Evolutionary conservation across 176 grass and related monocot species (phyloP), one percentile per base, ranked within the genome.

Genomic region (Ensete glaucum): DNA sequence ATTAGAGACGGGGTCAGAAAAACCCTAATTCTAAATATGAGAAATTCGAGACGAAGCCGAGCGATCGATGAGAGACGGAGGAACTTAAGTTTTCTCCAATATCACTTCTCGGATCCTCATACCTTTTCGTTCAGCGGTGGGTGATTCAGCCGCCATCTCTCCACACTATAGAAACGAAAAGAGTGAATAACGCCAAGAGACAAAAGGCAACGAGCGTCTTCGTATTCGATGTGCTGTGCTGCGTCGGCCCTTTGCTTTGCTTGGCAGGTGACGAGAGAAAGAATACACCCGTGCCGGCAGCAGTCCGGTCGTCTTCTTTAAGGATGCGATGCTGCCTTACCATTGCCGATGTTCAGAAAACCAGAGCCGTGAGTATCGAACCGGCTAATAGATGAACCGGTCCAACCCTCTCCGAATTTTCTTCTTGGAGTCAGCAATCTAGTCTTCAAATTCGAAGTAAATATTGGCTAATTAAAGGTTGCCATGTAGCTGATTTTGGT

Each of bases 91-190:
- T 12, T 50, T 50, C 22, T 49, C 11, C 67, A 70, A 49, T 6
- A 56, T 49, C 2, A 25, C 11, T 22, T 50, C 55, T 58, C 8
- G 53, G 8, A 19, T 13, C 9, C 1, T 21, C 12, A 9, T 73
- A 80, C 78, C 78, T 73, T 80, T 80, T 54, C 78, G 69, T 9
- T 80, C 78, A 43, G 78, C 70, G 20, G 69, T 53, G 9, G 78
- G 57, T 13, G 78, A 80, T 21, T 80, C 78, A 14, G 69, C 43
- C 5, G 68, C 78, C 78, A 73, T 80, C 14, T 74, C 3, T 24
- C 8, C 1, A 22, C 8, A 22, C 8, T 14, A 51, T 10, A 71
- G 49, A 48, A 21, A n/a, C 48, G 2, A 51, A 2, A 15, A 71
- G 10, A 52, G 49, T 6, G 34, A 71, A 27, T 9, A 13, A 66